phyloP scores from a whole-genome alignment of 2,329 filamentous ascomycete species.

The Diaporthe citrichinensis region DNA sequence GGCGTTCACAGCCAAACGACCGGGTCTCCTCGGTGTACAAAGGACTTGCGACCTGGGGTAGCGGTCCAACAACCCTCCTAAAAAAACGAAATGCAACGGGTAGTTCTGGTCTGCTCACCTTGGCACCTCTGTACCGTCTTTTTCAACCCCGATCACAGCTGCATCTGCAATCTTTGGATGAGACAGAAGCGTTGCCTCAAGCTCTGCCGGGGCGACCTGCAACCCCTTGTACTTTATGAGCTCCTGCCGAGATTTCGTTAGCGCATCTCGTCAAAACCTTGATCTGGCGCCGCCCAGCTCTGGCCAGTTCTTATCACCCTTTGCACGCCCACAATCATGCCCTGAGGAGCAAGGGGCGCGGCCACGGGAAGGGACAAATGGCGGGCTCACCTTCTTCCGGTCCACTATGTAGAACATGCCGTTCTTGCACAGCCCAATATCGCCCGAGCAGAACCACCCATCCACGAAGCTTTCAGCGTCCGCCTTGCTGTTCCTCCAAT shows the following conservation, averaged over 20 bases:
- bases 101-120: slow-evolving; percentile 60
- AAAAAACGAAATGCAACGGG: slow-evolving; percentile 61
- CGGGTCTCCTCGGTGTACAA: neutral
- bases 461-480: slow-evolving; percentile 71
- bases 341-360: neutral
- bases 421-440: slow-evolving; percentile 79
- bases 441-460: slow-evolving; percentile 84
- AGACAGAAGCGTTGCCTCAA: slow-evolving; percentile 63
- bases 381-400: slow-evolving; percentile 72
- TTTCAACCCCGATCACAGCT: slow-evolving; percentile 72
- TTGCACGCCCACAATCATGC: neutral
- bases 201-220: slow-evolving; percentile 77
- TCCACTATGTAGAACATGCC: slow-evolving; percentile 85
- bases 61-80: neutral
- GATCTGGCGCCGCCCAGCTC: neutral
- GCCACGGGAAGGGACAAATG: neutral
- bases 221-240: slow-evolving; percentile 73
- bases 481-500: slow-evolving; percentile 76
- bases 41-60: neutral
- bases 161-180: slow-evolving; percentile 66
- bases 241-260: slow-evolving; percentile 60
- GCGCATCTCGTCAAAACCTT: neutral
- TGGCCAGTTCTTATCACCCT: too few species aligned
- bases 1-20: neutral
- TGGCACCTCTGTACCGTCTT: slow-evolving; percentile 61